These are phyloP conservation scores for Tetrahymena borealis DNA, from an alignment of 73 alveolate genomes.

Conservation along the genomic window DNA sequence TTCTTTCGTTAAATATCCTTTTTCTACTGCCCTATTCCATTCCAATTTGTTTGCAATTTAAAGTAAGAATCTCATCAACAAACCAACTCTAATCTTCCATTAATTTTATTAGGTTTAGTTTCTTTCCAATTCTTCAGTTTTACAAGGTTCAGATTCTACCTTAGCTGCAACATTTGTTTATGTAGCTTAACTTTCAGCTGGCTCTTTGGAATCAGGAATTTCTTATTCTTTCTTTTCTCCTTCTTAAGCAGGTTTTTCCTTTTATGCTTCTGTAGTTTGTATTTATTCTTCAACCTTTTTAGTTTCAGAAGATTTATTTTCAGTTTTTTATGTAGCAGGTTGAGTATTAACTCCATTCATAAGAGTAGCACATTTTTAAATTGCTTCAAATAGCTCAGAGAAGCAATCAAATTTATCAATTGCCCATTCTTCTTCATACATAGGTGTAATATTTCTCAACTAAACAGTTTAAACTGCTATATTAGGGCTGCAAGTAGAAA, in stretches of 20 bases:
- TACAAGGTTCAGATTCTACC: not conserved
- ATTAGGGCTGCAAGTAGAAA: not conserved
- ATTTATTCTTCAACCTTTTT: not conserved
- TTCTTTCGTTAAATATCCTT: not conserved
- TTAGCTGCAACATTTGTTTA: not conserved
- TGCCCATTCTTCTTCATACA: conserved; percentile 2
- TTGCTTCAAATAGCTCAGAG: not conserved
- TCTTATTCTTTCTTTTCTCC: not conserved
- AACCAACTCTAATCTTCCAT: not conserved
- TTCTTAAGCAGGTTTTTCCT: not conserved
- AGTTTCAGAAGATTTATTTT: not conserved
- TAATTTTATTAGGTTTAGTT: not conserved
- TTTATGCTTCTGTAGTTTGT: too few relatives aligned
- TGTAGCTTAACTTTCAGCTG: not conserved
- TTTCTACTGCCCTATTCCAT: not conserved
- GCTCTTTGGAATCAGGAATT: not conserved
- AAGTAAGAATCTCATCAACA: not conserved
- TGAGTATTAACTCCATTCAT: conserved; percentile 1
- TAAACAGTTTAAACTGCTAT: not conserved
- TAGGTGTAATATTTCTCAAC: conserved; percentile 15
- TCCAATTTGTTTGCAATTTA: not conserved
- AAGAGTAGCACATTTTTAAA: not conserved
- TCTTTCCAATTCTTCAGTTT: not conserved
- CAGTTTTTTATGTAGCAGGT: not conserved
- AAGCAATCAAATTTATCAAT: not conserved